Base-by-base conservation (phyloP, 1,139 yeast genomes). In the Sugiyamaella novakii region DNA sequence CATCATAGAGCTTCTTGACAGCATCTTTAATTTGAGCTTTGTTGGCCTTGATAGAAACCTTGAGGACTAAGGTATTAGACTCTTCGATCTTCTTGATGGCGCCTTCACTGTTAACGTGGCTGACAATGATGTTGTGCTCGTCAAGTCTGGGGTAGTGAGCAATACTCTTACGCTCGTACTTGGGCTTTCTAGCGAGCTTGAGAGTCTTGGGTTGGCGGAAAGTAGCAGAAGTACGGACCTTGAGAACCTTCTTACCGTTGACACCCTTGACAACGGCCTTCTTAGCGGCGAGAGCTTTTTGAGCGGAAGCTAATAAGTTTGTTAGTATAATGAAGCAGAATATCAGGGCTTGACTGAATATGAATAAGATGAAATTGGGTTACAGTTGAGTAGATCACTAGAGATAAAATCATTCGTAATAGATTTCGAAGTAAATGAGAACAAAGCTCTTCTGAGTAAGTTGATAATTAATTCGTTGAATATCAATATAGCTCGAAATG, bases 11-110 rank as follows among this genome's bases (percentile, higher is more conserved):
- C 79, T 89, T 95, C 85, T 92, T 91, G 70, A 92, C 95, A 66
- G 99, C 98, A 72, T 84, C 79, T 84, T 91, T 91, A 82, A 92
- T 92, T 80, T 92, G 97, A 80, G 84, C 78, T 84, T 92, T 92
- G 96, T 91, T 92, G 73, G 98, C 82, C 81, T 87, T 87, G 71
- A 89, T 73, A 79, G 87, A 92, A 74, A 92, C 98, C 80, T 87
- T 94, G 92, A 92, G 89, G 65, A 94, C 98, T 74, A 92, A 85
- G 70, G 95, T 92, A 95, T 92, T 92, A 79, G 95, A 89, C 74
- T 89, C 97, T 82, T 94, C 98, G 73, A 92, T 96, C 84, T 89
- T 88, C 87, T 92, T 92, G 87, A 94, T 89, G 73, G 98, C 96
- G 64, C 96, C 88, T 83, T 92, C 99, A 67, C 96, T 82, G 75